Conservation (phyloP, 768 basidiomycete species). For the Sarcomyxa edulis region DNA sequence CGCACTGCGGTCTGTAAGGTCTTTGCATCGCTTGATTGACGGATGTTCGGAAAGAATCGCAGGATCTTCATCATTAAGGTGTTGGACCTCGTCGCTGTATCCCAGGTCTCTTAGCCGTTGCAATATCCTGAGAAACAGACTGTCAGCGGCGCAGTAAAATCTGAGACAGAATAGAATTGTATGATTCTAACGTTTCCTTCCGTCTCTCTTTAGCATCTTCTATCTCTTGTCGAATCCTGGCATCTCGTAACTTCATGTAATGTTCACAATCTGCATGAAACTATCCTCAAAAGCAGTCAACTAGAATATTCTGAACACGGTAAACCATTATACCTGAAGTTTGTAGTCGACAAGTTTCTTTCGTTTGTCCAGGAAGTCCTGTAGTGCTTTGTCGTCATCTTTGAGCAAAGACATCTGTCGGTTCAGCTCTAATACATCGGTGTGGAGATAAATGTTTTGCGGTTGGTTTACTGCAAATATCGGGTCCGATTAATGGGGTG, state of each 20-base stretch:
- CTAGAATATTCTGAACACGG: no score
- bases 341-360: no score
- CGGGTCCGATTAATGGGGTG: no score
- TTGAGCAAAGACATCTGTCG: no score
- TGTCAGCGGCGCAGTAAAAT: constrained; percentile 7
- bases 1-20: constrained; percentile 47
- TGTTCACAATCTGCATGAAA: constrained; percentile 11
- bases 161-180: constrained; percentile 8
- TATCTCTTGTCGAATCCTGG: constrained; percentile 9
- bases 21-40: constrained; percentile 42
- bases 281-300: constrained; percentile 11
- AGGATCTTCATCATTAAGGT: constrained; percentile 2
- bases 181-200: constrained; percentile 8
- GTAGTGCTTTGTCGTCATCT: no score
- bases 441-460: no score
- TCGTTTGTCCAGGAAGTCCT: no score
- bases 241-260: constrained; percentile 17
- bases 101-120: constrained; percentile 2
- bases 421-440: no score
- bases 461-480: no score
- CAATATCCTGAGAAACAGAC: constrained; percentile 5
- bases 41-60: constrained; percentile 29
- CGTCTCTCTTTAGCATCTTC: constrained; percentile 12
- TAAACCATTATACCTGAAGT: no score
- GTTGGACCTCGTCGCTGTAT: constrained; percentile 12